Evolutionary conservation across 2,329 filamentous ascomycete genomes (phyloP).

Genomic region (Catunica adiposa): DNA sequence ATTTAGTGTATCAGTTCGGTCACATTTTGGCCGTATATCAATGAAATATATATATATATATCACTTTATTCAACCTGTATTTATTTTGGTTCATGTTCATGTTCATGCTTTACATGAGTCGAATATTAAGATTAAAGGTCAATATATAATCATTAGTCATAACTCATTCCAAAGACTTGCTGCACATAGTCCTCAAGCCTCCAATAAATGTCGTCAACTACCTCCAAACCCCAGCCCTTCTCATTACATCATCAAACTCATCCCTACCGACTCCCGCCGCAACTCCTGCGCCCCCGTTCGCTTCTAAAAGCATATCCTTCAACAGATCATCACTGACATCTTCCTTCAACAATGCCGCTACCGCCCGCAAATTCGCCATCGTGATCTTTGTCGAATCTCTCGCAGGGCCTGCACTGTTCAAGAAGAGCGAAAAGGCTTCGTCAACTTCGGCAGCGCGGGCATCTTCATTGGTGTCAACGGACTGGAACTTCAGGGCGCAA

Average conservation of each 20-base stretch:
- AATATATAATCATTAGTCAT: slow-evolving; percentile 1
- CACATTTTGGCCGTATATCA: not conserved
- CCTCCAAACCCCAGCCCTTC: slow-evolving; percentile 65
- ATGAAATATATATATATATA: not conserved
- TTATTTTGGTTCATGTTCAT: not conserved
- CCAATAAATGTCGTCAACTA: slow-evolving; percentile 20
- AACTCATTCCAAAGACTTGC: not conserved
- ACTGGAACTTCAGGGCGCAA: slow-evolving; percentile 70
- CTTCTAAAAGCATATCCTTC: slow-evolving; percentile 88
- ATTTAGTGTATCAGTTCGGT: not conserved
- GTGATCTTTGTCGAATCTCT: slow-evolving; percentile 45
- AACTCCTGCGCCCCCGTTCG: slow-evolving; percentile 64
- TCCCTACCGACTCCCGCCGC: slow-evolving; percentile 54
- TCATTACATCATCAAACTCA: slow-evolving; percentile 80
- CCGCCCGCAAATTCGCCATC: slow-evolving; percentile 56
- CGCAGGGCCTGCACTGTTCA: slow-evolving; percentile 26
- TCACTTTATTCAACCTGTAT: not conserved
- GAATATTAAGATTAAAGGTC: not conserved
- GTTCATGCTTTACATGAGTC: not conserved
- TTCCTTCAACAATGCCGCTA: slow-evolving; percentile 70
- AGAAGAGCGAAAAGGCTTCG: slow-evolving; percentile 71
- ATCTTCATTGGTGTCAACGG: slow-evolving; percentile 34
- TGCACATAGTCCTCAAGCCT: not conserved
- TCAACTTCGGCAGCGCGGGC: slow-evolving; percentile 52
- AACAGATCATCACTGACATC: slow-evolving; percentile 69